phyloP scores from a whole-genome alignment of 164 flowering plant species.

The Berberis thunbergii region DNA sequence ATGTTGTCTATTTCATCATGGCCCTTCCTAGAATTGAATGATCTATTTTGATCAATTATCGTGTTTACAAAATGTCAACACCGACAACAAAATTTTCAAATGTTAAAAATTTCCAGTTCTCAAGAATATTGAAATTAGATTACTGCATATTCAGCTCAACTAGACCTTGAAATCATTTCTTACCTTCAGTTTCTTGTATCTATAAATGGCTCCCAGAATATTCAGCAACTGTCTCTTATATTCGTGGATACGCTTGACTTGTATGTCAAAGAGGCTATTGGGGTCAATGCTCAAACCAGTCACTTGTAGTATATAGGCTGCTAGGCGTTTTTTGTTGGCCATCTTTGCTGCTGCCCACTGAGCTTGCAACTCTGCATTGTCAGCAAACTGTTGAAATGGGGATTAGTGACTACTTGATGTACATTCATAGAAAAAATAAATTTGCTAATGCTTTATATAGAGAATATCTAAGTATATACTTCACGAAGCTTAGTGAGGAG shows the following conservation, averaged over 20 bases:
- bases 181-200: constrained; percentile 97
- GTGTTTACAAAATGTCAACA: too few relatives aligned
- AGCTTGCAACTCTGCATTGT: constrained; percentile 57
- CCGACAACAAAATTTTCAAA: not conserved
- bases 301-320: constrained; percentile 61
- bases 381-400: constrained; percentile 62
- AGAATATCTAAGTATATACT: constrained; percentile 25
- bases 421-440: not conserved
- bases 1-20: too few relatives aligned
- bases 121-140: not conserved
- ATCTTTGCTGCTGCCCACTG: constrained; percentile 96
- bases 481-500: constrained; percentile 62
- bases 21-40: too few relatives aligned
- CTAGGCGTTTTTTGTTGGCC: constrained; percentile 81
- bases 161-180: not conserved
- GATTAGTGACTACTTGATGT: not conserved
- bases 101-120: not conserved
- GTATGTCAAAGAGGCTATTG: constrained; percentile 86
- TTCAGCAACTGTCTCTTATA: constrained; percentile 92
- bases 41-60: too few relatives aligned
- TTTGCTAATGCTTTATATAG: not conserved
- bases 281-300: constrained; percentile 81
- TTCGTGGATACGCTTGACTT: constrained; percentile 96
- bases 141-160: not conserved
- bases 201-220: constrained; percentile 74